Evolutionary conservation across 352 stramenopile genomes (phyloP).

Genomic region (Phytopythium kandeliae): DNA sequence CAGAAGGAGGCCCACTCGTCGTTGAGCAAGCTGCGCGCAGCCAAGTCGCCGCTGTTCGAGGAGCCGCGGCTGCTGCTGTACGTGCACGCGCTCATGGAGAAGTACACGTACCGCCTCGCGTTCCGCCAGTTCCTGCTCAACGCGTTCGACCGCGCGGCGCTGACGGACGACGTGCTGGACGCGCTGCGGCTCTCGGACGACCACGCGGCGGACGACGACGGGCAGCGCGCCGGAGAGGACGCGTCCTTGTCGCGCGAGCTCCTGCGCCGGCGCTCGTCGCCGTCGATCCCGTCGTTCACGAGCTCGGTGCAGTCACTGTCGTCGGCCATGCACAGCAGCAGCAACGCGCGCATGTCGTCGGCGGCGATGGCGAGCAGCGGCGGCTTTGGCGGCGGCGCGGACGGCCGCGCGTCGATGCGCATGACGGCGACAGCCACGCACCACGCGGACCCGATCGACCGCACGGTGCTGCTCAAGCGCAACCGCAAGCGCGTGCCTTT

Average conservation of each 20-base stretch:
- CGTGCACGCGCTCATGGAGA: constrained; percentile 75
- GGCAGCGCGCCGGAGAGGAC: constrained; percentile 7
- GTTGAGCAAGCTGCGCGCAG: constrained; percentile 72
- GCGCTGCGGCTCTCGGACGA: constrained; percentile 42
- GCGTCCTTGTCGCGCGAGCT: constrained; percentile 27
- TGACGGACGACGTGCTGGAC: constrained; percentile 79
- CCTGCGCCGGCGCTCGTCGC: constrained; percentile 66
- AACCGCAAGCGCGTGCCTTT: constrained; percentile 64
- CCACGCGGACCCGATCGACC: constrained; percentile 59
- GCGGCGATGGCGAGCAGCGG: constrained; percentile 16
- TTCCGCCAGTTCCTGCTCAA: constrained; percentile 85
- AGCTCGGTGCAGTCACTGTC: constrained; percentile 80
- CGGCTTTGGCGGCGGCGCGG: constrained; percentile 13
- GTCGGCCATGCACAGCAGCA: constrained; percentile 64
- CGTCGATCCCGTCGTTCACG: constrained; percentile 86
- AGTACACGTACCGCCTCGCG: constrained; percentile 82
- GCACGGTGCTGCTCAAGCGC: constrained; percentile 71
- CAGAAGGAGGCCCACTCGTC: constrained; percentile 85
- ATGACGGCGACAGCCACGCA: constrained; percentile 28
- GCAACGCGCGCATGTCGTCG: constrained; percentile 40
- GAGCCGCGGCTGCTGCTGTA: constrained; percentile 79
- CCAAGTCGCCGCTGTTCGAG: constrained; percentile 76
- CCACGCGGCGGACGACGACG: constrained; percentile 7
- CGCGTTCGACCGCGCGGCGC: constrained; percentile 61
- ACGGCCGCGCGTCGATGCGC: constrained; percentile 49